Evolutionary conservation across 495 filamentous ascomycete species (phyloP), one percentile per base, ranked within the genome.

Genomic region (Staphylotrichum longicolle): DNA sequence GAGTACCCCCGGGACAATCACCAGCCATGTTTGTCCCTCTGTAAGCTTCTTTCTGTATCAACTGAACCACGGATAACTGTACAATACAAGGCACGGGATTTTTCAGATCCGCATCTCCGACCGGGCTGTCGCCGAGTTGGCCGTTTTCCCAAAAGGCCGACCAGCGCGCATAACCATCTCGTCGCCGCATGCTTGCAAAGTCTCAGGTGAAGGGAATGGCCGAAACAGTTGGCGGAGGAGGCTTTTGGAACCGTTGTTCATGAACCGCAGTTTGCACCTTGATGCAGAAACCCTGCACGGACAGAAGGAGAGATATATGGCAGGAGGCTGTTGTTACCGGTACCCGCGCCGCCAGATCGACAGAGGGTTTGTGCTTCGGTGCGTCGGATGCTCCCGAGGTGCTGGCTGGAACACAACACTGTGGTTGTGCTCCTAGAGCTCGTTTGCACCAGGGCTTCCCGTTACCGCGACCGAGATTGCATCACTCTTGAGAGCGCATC

Each of bases 21-120:
- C 27, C n/a, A 45, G 55, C 54, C 44, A 37, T 45, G 15, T 62
- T 63, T 44, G 51, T 14, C 20, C 48, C 42, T 49, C 57, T 64
- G 63, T 56, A 65, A 66, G 62, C 62, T 34, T 63, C 51, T 52
- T 63, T 65, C 52, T 63, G 63, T 68, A 60, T 57, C 63, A 61
- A 64, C 58, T 54, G 60, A 62, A 51, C 53, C 45, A 58, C 62
- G 54, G 37, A 57, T 51, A 61, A 61, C 54, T 61, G 66, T 64
- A 68, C 61, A 67, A 58, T 67, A 67, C 65, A 67, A 64, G 46
- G 46, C 60, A 40, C 58, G 42, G 42, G 35, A 7, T 20, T 39
- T 48, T 54, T 45, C 56, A 51, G 32, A 46, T 44, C 42, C 52
- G 44, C 15, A 37, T 32, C 42, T 40, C 44, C 37, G 10, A 50